Percentiles rank a stretch among this genome's conserved stretches.
phyloP scores from a whole-genome alignment of 768 basidiomycete genomes.

The Psilocybe subaeruginosa region DNA sequence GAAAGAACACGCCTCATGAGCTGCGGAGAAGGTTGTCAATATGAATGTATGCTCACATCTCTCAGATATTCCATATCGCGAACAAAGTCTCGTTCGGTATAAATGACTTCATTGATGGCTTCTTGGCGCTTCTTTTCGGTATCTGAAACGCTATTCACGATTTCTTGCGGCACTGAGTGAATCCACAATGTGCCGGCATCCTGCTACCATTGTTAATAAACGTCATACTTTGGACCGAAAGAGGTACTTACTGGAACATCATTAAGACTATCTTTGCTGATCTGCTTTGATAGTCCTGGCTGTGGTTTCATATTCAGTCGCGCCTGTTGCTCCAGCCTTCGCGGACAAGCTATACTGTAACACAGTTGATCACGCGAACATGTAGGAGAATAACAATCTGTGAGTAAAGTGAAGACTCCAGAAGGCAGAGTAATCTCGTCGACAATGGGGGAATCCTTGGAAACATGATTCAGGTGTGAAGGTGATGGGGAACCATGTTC shows the following conservation, averaged over 20 bases:
- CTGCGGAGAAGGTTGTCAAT: constrained; percentile 1
- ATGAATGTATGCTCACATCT: constrained; percentile 60
- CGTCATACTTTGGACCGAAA: not conserved
- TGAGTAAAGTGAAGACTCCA: constrained; percentile 95
- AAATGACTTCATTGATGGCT: constrained; percentile 95
- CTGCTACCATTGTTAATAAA: constrained; percentile 18
- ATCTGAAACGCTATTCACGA: constrained; percentile 91
- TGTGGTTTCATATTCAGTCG: constrained; percentile 93
- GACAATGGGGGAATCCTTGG: constrained; percentile 42
- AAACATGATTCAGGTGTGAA: constrained; percentile 28
- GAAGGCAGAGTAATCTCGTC: constrained; percentile 75
- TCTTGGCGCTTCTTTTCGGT: constrained; percentile 95
- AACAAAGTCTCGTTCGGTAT: constrained; percentile 97
- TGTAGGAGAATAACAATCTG: constrained; percentile 98
- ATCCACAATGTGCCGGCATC: constrained; percentile 86
- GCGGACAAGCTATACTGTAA: constrained; percentile 96
- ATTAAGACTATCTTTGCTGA: constrained; percentile 78
- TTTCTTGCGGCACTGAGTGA: constrained; percentile 93
- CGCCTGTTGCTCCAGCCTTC: constrained; percentile 93
- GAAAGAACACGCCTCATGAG: constrained; percentile 1
- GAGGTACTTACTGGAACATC: constrained; percentile 66
- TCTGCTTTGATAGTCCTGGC: constrained; percentile 84
- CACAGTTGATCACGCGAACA: constrained; percentile 94
- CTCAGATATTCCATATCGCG: constrained; percentile 97
- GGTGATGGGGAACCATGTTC: constrained; percentile 30